These are phyloP conservation scores for Colletotrichum sp. DNA, from an alignment of 2,329 filamentous ascomycete species.

Conservation along the genomic window DNA sequence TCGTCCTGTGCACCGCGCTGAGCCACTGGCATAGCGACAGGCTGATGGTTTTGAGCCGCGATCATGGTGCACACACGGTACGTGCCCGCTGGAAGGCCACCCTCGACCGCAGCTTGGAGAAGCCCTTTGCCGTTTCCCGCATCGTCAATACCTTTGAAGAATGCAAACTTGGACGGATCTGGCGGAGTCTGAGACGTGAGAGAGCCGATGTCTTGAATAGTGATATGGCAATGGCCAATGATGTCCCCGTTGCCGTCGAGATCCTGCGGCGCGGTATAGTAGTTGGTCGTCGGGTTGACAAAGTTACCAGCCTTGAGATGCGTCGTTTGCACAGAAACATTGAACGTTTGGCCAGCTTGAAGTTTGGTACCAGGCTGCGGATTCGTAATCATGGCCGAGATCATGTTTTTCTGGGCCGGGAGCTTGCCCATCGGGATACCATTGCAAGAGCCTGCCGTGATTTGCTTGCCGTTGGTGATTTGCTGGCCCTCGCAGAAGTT, in stretches of 20 bases:
- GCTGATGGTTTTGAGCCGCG: slow-evolving; percentile 57
- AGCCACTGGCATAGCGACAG: slow-evolving; percentile 62
- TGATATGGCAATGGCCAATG: slow-evolving; percentile 55
- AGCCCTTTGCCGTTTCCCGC: slow-evolving; percentile 49
- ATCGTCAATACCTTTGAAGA: slow-evolving; percentile 65
- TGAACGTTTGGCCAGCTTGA: slow-evolving; percentile 45
- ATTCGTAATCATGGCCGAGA: slow-evolving; percentile 56
- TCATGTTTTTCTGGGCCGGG: slow-evolving; percentile 54
- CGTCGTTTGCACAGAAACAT: slow-evolving; percentile 49
- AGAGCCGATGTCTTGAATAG: slow-evolving; percentile 51
- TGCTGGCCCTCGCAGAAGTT: slow-evolving; percentile 62
- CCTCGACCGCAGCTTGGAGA: slow-evolving; percentile 47
- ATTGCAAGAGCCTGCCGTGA: slow-evolving; percentile 58
- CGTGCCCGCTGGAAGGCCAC: slow-evolving; percentile 50
- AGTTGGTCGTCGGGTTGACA: slow-evolving; percentile 57
- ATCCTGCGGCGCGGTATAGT: slow-evolving; percentile 60
- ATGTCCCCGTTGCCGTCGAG: slow-evolving; percentile 44
- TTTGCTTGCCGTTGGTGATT: slow-evolving; percentile 59
- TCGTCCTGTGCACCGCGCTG: slow-evolving; percentile 60
- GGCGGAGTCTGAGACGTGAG: slow-evolving; percentile 41
- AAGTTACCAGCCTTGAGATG: slow-evolving; percentile 59
- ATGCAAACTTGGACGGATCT: slow-evolving; percentile 48
- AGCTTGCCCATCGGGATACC: slow-evolving; percentile 64
- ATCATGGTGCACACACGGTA: slow-evolving; percentile 60
- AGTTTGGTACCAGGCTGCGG: slow-evolving; percentile 48